phyloP scores from a whole-genome alignment of 306 rosid species.

The Alnus glutinosa region DNA sequence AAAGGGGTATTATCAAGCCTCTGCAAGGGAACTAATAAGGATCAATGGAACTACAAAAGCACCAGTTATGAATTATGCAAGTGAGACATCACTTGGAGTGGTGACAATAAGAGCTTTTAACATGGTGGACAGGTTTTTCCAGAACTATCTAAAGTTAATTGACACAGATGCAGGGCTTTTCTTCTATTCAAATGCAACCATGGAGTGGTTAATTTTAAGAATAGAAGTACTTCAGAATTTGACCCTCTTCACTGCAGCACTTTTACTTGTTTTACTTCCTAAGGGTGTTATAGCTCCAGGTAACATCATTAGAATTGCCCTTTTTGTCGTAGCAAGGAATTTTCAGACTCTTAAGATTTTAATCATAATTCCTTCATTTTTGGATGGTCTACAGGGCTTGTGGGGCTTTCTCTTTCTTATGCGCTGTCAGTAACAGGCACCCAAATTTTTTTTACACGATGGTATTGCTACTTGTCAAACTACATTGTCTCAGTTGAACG shows the following conservation, averaged over 20 bases:
- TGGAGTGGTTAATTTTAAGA: slow-evolving; percentile 69
- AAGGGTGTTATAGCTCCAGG: slow-evolving; percentile 61
- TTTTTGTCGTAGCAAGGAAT: not conserved
- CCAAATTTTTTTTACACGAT: slow-evolving; percentile 46
- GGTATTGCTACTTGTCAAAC: slow-evolving; percentile 57
- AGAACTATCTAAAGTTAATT: slow-evolving; percentile 53
- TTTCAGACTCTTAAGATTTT: not conserved
- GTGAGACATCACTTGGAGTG: slow-evolving; percentile 80
- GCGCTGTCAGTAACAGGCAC: slow-evolving; percentile 50
- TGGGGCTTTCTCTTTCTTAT: slow-evolving; percentile 75
- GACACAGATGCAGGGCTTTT: slow-evolving; percentile 68
- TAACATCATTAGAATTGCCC: slow-evolving; percentile 10
- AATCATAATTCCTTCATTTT: not conserved
- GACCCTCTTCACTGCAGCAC: slow-evolving; percentile 63
- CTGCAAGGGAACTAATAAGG: slow-evolving; percentile 70
- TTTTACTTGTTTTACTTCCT: slow-evolving; percentile 59
- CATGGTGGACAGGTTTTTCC: slow-evolving; percentile 52
- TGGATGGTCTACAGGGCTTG: slow-evolving; percentile 56
- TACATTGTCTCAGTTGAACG: slow-evolving; percentile 70
- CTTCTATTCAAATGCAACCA: slow-evolving; percentile 62
- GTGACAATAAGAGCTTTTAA: slow-evolving; percentile 76
- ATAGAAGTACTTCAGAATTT: slow-evolving; percentile 68
- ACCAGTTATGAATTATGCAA: slow-evolving; percentile 72
- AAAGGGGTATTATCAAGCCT: slow-evolving; percentile 72
- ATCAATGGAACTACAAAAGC: slow-evolving; percentile 93